Base-by-base conservation (phyloP, 2,329 filamentous ascomycete genomes). In the Trichoderma gracile region DNA sequence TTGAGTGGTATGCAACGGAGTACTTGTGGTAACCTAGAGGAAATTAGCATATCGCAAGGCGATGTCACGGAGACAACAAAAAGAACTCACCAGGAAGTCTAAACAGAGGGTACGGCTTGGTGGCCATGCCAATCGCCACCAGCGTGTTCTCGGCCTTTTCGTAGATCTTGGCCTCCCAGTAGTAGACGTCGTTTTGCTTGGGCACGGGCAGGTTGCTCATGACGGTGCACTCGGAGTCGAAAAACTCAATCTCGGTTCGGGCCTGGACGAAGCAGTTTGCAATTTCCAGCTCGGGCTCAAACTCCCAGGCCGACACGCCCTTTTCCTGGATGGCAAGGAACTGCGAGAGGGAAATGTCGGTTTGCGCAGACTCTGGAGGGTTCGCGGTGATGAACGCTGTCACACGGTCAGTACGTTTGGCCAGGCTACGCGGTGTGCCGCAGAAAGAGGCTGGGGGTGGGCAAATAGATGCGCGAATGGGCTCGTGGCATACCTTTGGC, bases 271-370 rank as follows among this genome's bases (percentile, higher is more conserved):
- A 99, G 78, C 95, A 99, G 78, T 98, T 98, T 70, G 95, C 95
- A 70, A 98, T 97, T 78, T 99, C 95, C 42, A 98, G 81, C 77
- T 99, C 95, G n/a, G 95, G 95, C 77, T 98, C 95, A 73, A 99
- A 99, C 77, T 99, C 95, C 95, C 95, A 99, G 7, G 95, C 95
- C 5, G 95, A 97, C n/a, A 99, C 94, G 57, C 95, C 95, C 78
- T 99, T 99, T 80, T 99, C 95, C 80, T 99, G 95, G 69, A 99
- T 99, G 47, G 95, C 95, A 65, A 99, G 85, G 76, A 97, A 98
- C 76, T 99, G 95, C 42, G 95, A 98, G 68, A 99, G 81, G 23
- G 95, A 98, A 69, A 99, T 99, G 75, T 99, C 95, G 70, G 95
- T 98, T 73, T 95, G 93, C 65, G 94, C 81, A 8, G 95, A 98